Percentiles rank a stretch among this genome's conserved stretches.
These are phyloP conservation scores for Chrysoporthe austroafricana DNA, from an alignment of 2,329 filamentous ascomycete species.

Conservation along the genomic window DNA sequence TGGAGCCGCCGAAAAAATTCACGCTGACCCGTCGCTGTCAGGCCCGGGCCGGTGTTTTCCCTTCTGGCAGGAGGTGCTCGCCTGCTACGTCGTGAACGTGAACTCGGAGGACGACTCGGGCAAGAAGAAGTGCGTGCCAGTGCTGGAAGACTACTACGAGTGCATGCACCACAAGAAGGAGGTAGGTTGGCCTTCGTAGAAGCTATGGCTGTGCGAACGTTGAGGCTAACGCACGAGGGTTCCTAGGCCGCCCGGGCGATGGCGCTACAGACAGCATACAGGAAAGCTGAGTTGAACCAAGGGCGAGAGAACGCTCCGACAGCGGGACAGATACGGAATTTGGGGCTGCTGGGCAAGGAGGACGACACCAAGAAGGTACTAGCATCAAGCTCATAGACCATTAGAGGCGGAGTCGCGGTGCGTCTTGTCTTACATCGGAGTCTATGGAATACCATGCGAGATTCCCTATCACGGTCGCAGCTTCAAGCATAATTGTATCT, in stretches of 20 bases:
- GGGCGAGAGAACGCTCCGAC: constrained; percentile 80
- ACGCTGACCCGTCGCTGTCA: constrained; percentile 35
- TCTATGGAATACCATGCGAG: constrained; percentile 11
- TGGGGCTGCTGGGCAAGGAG: constrained; percentile 83
- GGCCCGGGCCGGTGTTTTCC: constrained; percentile 85
- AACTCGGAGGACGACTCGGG: constrained; percentile 75
- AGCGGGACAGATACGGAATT: constrained; percentile 82
- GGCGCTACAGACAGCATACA: constrained; percentile 82
- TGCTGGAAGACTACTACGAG: constrained; percentile 97
- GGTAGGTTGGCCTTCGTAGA: constrained; percentile 55
- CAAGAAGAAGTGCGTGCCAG: constrained; percentile 84
- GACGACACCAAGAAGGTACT: constrained; percentile 72
- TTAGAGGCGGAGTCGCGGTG: neutral
- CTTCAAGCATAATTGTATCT: neutral
- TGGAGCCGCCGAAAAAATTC: constrained; percentile 28
- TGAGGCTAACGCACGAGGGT: constrained; percentile 15
- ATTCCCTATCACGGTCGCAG: neutral
- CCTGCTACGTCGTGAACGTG: constrained; percentile 97
- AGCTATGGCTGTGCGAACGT: neutral
- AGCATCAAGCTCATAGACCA: constrained; percentile 36
- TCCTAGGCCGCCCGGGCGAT: constrained; percentile 74
- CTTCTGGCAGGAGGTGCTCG: constrained; percentile 99
- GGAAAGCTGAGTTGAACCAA: constrained; percentile 75
- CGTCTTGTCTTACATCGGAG: constrained; percentile 12
- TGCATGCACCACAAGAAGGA: constrained; percentile 99